A percentile compares a stretch with the other conserved stretches of the same genome.
Conservation (phyloP, 169 alveolate species). For the Babesia sp. region DNA sequence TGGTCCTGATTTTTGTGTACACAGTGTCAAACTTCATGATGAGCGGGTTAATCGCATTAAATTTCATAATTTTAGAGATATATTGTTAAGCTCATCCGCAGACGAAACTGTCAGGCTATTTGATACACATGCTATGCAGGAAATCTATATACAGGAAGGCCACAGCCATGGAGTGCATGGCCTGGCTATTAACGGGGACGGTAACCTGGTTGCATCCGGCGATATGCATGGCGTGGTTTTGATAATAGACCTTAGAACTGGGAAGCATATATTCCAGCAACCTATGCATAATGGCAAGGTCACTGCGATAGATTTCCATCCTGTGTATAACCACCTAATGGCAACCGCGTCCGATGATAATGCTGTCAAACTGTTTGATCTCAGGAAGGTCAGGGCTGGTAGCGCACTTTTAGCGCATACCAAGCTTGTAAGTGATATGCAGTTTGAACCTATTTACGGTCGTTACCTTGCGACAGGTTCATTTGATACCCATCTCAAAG, state of each 20-base stretch:
- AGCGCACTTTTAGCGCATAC: conserved; percentile 74
- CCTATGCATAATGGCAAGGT: conserved; percentile 71
- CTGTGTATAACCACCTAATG: conserved; percentile 70
- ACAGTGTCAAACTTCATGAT: conserved; percentile 69
- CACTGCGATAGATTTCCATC: conserved; percentile 75
- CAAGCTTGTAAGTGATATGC: conserved; percentile 73
- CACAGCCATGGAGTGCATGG: conserved; percentile 72
- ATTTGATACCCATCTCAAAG: conserved; percentile 74
- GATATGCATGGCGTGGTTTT: conserved; percentile 75
- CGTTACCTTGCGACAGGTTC: conserved; percentile 77
- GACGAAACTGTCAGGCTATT: conserved; percentile 76
- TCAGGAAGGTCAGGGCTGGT: conserved; percentile 68
- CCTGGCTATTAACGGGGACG: conserved; percentile 73
- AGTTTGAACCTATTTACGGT: conserved; percentile 78
- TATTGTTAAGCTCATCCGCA: conserved; percentile 67
- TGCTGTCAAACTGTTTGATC: conserved; percentile 75
- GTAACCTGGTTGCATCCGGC: conserved; percentile 75
- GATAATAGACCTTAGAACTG: conserved; percentile 77
- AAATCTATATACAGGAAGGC: conserved; percentile 78
- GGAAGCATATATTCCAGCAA: conserved; percentile 71
- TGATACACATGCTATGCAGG: conserved; percentile 68
- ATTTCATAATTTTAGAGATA: conserved; percentile 71
- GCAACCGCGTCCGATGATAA: conserved; percentile 77
- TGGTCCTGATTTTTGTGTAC: conserved; percentile 31
- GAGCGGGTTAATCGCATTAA: conserved; percentile 70